Percentiles rank a stretch among this genome's conserved stretches.
Evolutionary conservation across 2,329 filamentous ascomycete genomes (phyloP).

Genomic region (Ophiostoma triangulosporum): DNA sequence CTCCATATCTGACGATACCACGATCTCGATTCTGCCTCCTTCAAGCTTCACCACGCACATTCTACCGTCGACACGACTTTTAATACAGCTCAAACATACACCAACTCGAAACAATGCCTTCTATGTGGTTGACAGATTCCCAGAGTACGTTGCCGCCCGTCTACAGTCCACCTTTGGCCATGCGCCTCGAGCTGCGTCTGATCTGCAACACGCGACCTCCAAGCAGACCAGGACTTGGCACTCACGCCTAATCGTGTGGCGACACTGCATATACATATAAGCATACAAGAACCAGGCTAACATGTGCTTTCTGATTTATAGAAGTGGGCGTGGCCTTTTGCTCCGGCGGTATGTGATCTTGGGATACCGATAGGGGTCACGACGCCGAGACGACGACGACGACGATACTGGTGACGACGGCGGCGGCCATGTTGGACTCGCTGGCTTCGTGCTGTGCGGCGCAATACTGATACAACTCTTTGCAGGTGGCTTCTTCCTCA

Average conservation of each 20-base stretch:
- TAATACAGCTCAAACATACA: not conserved
- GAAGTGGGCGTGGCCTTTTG: slow-evolving; percentile 97
- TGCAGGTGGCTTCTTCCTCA: slow-evolving; percentile 80
- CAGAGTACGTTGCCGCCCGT: slow-evolving; percentile 55
- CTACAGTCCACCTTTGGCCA: not conserved
- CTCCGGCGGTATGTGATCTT: slow-evolving; percentile 65
- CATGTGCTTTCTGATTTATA: slow-evolving; percentile 25
- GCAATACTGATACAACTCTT: not conserved
- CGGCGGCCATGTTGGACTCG: not conserved
- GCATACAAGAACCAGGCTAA: slow-evolving; percentile 15
- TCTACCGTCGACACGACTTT: not conserved
- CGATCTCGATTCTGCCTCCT: not conserved
- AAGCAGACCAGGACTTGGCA: not conserved
- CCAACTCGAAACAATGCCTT: slow-evolving; percentile 44
- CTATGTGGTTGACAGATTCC: slow-evolving; percentile 92
- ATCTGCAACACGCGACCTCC: not conserved
- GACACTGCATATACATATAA: not conserved
- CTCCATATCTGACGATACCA: not conserved
- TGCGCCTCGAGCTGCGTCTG: not conserved
- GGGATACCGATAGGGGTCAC: not conserved
- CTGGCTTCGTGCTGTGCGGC: not conserved
- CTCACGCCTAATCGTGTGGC: no score
- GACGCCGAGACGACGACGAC: not conserved
- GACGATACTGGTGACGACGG: not conserved
- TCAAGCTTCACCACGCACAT: not conserved